A percentile compares a stretch with the other conserved stretches of the same genome.
Conservation (phyloP, 352 stramenopile species). For the Pilasporangium apinafurcum region DNA sequence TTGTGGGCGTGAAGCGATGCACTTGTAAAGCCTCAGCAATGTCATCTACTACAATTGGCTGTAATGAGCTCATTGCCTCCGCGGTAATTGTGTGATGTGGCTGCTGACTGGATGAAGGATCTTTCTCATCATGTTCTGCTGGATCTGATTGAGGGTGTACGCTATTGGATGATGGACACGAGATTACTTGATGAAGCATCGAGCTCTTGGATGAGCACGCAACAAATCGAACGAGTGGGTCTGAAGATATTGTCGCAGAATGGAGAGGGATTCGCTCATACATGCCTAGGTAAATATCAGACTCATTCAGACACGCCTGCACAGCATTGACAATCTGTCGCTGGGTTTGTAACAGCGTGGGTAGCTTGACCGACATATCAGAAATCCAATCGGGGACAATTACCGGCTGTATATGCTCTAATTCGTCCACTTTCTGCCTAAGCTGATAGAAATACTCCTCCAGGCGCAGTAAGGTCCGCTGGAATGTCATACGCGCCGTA, state of each 20-base stretch:
- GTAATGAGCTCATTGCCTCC: too few relatives aligned
- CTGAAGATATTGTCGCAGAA: constrained; percentile 9
- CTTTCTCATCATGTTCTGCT: too few relatives aligned
- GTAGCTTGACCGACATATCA: constrained; percentile 19
- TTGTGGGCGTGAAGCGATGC: constrained; percentile 13
- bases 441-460: constrained; percentile 33
- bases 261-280: constrained; percentile 45
- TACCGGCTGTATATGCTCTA: constrained; percentile 11
- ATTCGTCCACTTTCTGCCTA: constrained; percentile 7
- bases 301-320: constrained; percentile 53
- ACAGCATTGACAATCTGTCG: constrained; percentile 46
- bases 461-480: constrained; percentile 24
- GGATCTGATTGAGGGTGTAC: constrained; percentile 7
- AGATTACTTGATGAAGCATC: constrained; percentile 33
- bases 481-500: constrained; percentile 49
- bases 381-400: constrained; percentile 6
- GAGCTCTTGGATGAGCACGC: constrained; percentile 40
- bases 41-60: too few relatives aligned
- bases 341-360: constrained; percentile 57
- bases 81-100: too few relatives aligned
- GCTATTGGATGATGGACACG: constrained; percentile 4
- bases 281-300: constrained; percentile 67
- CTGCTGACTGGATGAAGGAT: too few relatives aligned
- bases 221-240: constrained; percentile 33
- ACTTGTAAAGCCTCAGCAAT: too few relatives aligned